Base-by-base conservation (phyloP, 768 basidiomycete species). In the Amanita jacksonii region DNA sequence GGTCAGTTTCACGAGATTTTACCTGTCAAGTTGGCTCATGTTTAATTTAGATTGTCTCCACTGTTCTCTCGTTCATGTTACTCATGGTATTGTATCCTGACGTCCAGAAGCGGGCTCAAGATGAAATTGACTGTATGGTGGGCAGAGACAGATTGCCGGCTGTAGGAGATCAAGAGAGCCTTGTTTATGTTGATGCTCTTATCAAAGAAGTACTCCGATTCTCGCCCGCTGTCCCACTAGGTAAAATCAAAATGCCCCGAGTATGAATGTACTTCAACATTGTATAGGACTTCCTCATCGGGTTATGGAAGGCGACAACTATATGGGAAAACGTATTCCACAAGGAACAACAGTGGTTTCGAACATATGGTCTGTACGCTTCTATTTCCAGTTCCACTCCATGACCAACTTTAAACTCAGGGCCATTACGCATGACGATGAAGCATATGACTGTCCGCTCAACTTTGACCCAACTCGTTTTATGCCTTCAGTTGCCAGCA, bases 41-140 rank as follows among this genome's bases (percentile, higher is more conserved):
- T n/a, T n/a, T n/a, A n/a, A n/a, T n/a, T n/a, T n/a, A 68, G 68
- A 66, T 63, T 15, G 58, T 62, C 6, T 59, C 66, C 2, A 55
- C 57, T 7, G 19, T 68, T 37, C 48, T 57, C 2, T 61, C 62
- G n/a, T 66, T 71, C 49, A 49, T 68, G 35, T 54, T 66, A 15
- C 52, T 62, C 8, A 68, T 71, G 66, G 51, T 59, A 5, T 41
- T 61, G 6, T 46, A 68, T 40, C 70, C 68, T 1, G 65, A 67
- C 1, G 57, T 62, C 1, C 65, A 66, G 51, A 52, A 48, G 41
- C 59, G 57, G 19, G 68, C 65, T 1, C 69, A 72, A 19, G 41
- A 47, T 20, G 57, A 63, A 39, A 49, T 62, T 22, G 61, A 62
- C 24, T 23, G 36, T 5, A 52, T 60, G 33, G 52, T 60, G 4